Conservation (phyloP, 1,139 yeast genomes). For the Citeromyces hawaiiensis region DNA sequence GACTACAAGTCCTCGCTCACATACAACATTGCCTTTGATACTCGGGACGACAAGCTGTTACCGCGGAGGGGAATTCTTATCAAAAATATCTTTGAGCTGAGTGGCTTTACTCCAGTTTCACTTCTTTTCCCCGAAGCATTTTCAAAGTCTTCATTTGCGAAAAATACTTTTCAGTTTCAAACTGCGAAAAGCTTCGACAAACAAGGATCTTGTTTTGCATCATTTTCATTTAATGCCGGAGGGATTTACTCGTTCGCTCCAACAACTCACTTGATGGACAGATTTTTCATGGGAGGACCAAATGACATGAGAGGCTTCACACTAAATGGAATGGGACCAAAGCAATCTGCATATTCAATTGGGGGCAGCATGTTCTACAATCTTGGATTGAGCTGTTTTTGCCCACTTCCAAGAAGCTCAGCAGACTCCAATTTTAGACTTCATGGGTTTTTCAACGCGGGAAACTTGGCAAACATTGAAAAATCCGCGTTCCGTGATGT, state of each 20-base stretch:
- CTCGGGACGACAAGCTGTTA: constrained; percentile 39
- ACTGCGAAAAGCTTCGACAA: constrained; percentile 19
- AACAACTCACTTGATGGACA: constrained; percentile 48
- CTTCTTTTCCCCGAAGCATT: constrained; percentile 9
- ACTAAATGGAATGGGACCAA: constrained; percentile 80
- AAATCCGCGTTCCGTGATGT: constrained; percentile 2
- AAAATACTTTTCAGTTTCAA: constrained; percentile 34
- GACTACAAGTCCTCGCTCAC: constrained; percentile 44
- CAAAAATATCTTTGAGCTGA: constrained; percentile 44
- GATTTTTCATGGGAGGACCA: constrained; percentile 57
- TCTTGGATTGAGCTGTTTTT: constrained; percentile 57
- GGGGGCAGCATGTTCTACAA: constrained; percentile 77
- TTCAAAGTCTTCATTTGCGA: constrained; percentile 17
- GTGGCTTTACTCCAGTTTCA: constrained; percentile 24
- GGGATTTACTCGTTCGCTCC: constrained; percentile 17
- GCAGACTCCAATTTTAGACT: constrained; percentile 50
- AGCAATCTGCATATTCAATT: constrained; percentile 39
- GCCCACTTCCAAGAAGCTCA: constrained; percentile 47
- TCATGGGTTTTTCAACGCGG: constrained; percentile 64
- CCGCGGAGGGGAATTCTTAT: constrained; percentile 46
- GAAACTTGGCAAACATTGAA: constrained; percentile 33
- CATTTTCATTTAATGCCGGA: constrained; percentile 12
- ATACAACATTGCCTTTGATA: constrained; percentile 38
- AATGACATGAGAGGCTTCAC: constrained; percentile 70
- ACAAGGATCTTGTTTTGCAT: constrained; percentile 2